phyloP scores from a whole-genome alignment of 2,329 filamentous ascomycete genomes.

The Trichophyton schoenleinii region DNA sequence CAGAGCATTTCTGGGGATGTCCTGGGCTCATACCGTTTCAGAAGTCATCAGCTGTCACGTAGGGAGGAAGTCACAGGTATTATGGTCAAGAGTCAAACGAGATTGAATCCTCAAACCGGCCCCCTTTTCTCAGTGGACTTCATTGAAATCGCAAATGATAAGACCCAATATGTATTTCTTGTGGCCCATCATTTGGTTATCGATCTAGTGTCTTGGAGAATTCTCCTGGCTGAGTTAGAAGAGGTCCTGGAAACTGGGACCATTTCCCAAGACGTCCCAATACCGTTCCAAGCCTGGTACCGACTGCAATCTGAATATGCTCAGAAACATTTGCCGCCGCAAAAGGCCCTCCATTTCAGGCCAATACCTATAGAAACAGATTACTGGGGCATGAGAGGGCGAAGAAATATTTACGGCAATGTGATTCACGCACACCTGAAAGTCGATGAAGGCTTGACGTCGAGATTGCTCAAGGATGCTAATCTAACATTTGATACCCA shows the following conservation, averaged over 20 bases:
- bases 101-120: constrained; percentile 25
- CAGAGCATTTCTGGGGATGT: constrained; percentile 23
- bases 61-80: constrained; percentile 17
- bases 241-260: constrained; percentile 18
- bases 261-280: constrained; percentile 19
- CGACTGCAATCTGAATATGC: constrained; percentile 21
- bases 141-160: constrained; percentile 24
- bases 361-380: background rate
- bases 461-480: constrained; percentile 22
- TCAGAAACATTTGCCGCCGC: constrained; percentile 3
- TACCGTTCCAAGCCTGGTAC: constrained; percentile 30
- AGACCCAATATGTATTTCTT: constrained; percentile 22
- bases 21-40: constrained; percentile 20
- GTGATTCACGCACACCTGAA: background rate
- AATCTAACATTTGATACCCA: constrained; percentile 25
- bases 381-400: constrained; percentile 6
- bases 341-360: constrained; percentile 2
- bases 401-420: constrained; percentile 1
- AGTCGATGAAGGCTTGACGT: background rate
- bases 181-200: constrained; percentile 29
- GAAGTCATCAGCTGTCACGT: constrained; percentile 13
- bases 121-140: constrained; percentile 33
- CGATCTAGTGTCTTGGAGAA: constrained; percentile 31
- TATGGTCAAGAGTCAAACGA: constrained; percentile 22
- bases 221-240: constrained; percentile 29